A percentile compares a stretch with the other conserved stretches of the same genome.
Evolutionary conservation across 805 yeast species (phyloP).

Genomic region (Metschnikowia similis): DNA sequence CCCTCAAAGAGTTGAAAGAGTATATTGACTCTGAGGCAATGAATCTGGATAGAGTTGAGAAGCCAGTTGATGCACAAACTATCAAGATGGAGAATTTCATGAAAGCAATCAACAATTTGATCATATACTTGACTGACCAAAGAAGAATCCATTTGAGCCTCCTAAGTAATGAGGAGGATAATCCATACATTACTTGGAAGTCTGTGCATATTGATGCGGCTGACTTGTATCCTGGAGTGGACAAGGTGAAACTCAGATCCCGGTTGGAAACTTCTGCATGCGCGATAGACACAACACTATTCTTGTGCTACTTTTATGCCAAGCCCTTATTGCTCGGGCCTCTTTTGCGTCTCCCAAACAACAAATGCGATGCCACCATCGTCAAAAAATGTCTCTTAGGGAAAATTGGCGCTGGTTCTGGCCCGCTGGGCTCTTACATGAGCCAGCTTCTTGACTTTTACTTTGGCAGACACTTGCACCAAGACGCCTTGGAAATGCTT

Average conservation of each 20-base stretch:
- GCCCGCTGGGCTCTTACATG: slow-evolving; percentile 36
- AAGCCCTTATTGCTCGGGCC: slow-evolving; percentile 78
- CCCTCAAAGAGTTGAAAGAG: slow-evolving; percentile 1
- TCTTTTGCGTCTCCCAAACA: slow-evolving; percentile 64
- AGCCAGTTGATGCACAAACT: background rate
- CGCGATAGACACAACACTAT: slow-evolving; percentile 73
- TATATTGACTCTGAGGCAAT: background rate
- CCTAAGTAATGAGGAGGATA: slow-evolving; percentile 21
- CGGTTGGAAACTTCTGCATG: slow-evolving; percentile 31
- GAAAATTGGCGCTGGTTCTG: slow-evolving; percentile 24
- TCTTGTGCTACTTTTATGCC: slow-evolving; percentile 65
- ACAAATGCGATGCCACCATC: slow-evolving; percentile 62
- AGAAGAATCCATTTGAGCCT: slow-evolving; percentile 45
- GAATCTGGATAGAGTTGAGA: background rate
- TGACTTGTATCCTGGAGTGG: slow-evolving; percentile 38
- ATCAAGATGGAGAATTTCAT: slow-evolving; percentile 22
- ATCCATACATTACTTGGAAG: slow-evolving; percentile 38
- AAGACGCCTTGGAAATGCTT: slow-evolving; percentile 62
- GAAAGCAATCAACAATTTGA: slow-evolving; percentile 38
- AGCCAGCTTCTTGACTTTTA: slow-evolving; percentile 78
- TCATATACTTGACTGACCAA: slow-evolving; percentile 50
- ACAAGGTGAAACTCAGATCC: slow-evolving; percentile 17
- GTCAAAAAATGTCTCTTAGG: slow-evolving; percentile 53
- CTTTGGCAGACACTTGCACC: slow-evolving; percentile 56
- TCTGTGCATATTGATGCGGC: slow-evolving; percentile 39